Evolutionary conservation across 2,329 filamentous ascomycete species (phyloP), one percentile per base, ranked within the genome.

Genomic region (Pestalotiopsis sp.): DNA sequence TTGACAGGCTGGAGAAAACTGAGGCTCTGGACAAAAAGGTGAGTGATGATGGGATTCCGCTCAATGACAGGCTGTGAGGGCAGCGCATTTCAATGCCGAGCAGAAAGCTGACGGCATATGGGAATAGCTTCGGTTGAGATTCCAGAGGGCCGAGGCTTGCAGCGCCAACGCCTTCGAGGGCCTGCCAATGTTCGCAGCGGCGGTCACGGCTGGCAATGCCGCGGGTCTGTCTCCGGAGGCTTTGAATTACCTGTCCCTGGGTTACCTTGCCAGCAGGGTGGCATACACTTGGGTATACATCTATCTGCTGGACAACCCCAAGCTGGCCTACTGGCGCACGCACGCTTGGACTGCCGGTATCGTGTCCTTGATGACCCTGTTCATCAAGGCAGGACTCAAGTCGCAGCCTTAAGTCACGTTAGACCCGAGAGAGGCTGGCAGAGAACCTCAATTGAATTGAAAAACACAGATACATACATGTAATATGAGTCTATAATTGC

Each of bases 11-110:
- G 36, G 74, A 74, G 45, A 73, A 70, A 49, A 70, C 73, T 13
- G 74, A 76, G 4, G 52, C 25, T 12, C 49, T 78, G 2, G 76
- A 77, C 68, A 76, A 78, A 64, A 69, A 70, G 67, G 76, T 76
- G 64, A 71, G 59, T 59, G 14, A 17, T 49, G 41, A 20, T 49
- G 41, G 13, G 38, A 9, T 9, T 14, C 13, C 9, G 9, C 38
- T 41, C 38, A 14, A 14, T 2, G 2, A 14, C 9, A 2, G 38
- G 38, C 38, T 6, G 38, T 41, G 38, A 61, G 36, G 2, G 23
- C 14, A 4, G 73, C 63, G 9, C 20, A 7, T 62, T 39, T 38
- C 45, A 20, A 41, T 31, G 5, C 38, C 3, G 14, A 25, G n/a
- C 39, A 41, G 23, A 36, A 6, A 66, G 12, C 63, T 70, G 31